phyloP scores from a whole-genome alignment of 768 basidiomycete genomes.

The Calocybe cyanea region DNA sequence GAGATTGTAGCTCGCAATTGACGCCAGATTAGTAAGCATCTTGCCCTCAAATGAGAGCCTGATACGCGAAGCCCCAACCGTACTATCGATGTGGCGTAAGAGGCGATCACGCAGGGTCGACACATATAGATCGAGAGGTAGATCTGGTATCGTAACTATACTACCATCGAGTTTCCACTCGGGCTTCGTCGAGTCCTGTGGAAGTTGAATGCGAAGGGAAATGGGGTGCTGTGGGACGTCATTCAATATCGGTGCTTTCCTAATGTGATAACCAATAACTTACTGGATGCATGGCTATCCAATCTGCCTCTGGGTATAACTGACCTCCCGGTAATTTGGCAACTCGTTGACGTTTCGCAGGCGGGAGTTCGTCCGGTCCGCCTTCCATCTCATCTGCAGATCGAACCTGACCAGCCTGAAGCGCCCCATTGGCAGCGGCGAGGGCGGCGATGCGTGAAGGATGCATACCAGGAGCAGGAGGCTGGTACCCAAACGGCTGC shows the following conservation, averaged over 20 bases:
- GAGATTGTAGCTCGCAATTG: constrained; percentile 84
- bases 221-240: constrained; percentile 65
- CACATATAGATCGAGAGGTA: constrained; percentile 81
- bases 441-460: constrained; percentile 62
- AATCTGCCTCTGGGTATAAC: constrained; percentile 83
- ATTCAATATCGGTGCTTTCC: background rate
- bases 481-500: constrained; percentile 79
- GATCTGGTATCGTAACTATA: constrained; percentile 71
- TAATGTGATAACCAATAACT: constrained; percentile 21
- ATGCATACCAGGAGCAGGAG: constrained; percentile 64
- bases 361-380: constrained; percentile 57
- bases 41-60: constrained; percentile 76
- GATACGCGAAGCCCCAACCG: constrained; percentile 77
- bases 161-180: constrained; percentile 92
- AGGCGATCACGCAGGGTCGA: constrained; percentile 91
- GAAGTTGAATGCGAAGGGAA: constrained; percentile 79
- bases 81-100: constrained; percentile 69
- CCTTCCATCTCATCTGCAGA: constrained; percentile 82
- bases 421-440: constrained; percentile 45
- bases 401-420: constrained; percentile 67
- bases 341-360: constrained; percentile 84
- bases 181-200: constrained; percentile 75
- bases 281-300: constrained; percentile 87
- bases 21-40: constrained; percentile 82
- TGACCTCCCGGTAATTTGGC: constrained; percentile 83